These are phyloP conservation scores for Nannochloris sp. DNA, from an alignment of 139 green algal species.

Conservation along the genomic window DNA sequence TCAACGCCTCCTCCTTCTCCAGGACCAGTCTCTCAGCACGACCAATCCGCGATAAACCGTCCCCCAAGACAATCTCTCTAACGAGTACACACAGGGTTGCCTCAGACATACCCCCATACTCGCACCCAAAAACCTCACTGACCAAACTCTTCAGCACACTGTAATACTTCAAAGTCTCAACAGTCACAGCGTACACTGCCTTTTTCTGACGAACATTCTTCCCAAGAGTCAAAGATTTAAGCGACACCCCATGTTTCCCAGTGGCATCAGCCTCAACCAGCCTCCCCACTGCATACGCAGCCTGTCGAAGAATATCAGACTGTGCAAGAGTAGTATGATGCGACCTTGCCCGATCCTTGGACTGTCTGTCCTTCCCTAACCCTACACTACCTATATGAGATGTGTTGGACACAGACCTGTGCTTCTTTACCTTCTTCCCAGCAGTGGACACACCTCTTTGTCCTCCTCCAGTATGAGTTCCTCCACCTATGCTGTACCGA, in stretches of 20 bases:
- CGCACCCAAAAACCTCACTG: constrained; percentile 29
- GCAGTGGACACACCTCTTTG: too few relatives aligned
- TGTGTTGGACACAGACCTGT: too few relatives aligned
- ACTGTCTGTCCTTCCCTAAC: too few relatives aligned
- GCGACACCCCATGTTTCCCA: constrained; percentile 16
- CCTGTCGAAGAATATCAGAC: constrained; percentile 35
- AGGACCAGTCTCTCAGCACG: constrained; percentile 46
- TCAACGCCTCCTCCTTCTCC: constrained; percentile 23
- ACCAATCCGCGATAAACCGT: constrained; percentile 33
- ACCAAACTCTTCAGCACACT: constrained; percentile 50
- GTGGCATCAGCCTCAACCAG: constrained; percentile 34
- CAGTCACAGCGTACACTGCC: constrained; percentile 79
- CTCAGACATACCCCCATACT: constrained; percentile 44
- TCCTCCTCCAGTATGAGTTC: too few relatives aligned
- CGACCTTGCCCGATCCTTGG: background rate
- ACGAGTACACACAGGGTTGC: constrained; percentile 44
- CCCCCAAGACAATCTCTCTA: constrained; percentile 70
- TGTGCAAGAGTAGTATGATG: background rate
- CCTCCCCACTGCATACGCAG: constrained; percentile 31
- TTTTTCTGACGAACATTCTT: constrained; percentile 67
- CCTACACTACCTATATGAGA: too few relatives aligned
- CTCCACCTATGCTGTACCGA: too few relatives aligned
- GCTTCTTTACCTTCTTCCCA: too few relatives aligned
- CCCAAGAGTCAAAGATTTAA: constrained; percentile 73
- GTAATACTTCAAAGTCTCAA: constrained; percentile 70